These are phyloP conservation scores for Fraxinus excelsior DNA, from an alignment of 257 asterid genomes.

Conservation along the genomic window DNA sequence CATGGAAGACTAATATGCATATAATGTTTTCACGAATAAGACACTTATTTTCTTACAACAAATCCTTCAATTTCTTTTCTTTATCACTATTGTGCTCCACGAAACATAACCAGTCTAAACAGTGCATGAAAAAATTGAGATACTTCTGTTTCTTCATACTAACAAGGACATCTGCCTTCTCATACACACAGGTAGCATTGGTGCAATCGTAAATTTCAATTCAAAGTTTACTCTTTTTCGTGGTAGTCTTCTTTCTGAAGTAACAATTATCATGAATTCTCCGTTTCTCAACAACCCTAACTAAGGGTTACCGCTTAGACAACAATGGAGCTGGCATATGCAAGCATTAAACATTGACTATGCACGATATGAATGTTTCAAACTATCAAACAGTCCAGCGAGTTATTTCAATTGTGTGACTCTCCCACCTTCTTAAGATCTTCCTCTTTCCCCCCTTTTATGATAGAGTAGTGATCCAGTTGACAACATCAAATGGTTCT, in stretches of 20 bases:
- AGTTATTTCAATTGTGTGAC: not conserved
- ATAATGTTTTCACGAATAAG: not conserved
- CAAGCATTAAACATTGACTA: not conserved
- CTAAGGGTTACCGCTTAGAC: not conserved
- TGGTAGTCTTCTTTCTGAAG: not conserved
- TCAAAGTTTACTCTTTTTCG: not conserved
- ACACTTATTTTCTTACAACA: not conserved
- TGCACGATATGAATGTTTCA: not conserved
- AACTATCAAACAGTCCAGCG: not conserved
- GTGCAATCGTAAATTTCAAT: not conserved
- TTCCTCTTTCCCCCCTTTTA: not conserved
- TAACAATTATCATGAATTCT: not conserved
- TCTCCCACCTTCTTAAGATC: not conserved
- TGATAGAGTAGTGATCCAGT: conserved; percentile 5
- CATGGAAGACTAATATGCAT: not conserved
- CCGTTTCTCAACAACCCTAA: not conserved
- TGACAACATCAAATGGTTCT: not conserved
- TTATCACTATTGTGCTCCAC: not conserved
- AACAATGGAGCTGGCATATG: not conserved
- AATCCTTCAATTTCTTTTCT: not conserved
- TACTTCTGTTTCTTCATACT: not conserved
- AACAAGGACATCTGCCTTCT: not conserved
- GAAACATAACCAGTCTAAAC: not conserved
- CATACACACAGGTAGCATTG: not conserved
- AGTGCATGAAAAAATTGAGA: not conserved